Evolutionary conservation across 2,329 filamentous ascomycete genomes (phyloP).

Genomic region (Chaetomiaceae sp.): DNA sequence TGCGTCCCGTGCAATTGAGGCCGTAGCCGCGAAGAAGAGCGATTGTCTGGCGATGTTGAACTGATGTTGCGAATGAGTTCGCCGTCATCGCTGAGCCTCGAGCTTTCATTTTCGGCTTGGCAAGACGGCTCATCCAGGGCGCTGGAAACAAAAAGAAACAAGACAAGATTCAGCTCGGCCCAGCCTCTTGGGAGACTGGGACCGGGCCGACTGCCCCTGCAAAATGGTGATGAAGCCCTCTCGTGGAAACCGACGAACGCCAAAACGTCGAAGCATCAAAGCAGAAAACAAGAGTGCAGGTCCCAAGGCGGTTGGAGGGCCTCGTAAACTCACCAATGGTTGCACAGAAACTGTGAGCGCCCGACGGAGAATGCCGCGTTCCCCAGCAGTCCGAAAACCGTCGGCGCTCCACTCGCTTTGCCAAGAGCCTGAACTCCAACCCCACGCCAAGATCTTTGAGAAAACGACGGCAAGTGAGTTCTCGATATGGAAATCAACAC

Average conservation of each 20-base stretch:
- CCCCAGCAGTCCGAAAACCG: conserved; percentile 7
- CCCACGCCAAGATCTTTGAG: conserved; percentile 20
- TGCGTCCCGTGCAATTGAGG: too few relatives aligned
- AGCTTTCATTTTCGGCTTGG: too few relatives aligned
- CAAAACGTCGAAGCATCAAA: too few relatives aligned
- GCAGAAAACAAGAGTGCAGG: neutral
- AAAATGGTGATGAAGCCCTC: conserved; percentile 6
- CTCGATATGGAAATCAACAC: too few relatives aligned
- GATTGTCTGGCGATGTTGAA: too few relatives aligned
- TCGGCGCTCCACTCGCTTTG: conserved; percentile 2
- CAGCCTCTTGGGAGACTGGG: neutral
- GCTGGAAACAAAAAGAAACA: too few relatives aligned
- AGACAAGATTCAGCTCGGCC: neutral
- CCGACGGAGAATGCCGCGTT: conserved; percentile 6
- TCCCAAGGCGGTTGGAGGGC: neutral
- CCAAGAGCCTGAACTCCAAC: neutral
- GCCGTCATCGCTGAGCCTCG: too few relatives aligned
- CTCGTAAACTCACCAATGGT: neutral
- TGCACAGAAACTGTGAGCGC: neutral
- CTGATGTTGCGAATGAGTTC: too few relatives aligned
- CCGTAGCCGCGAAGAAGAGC: too few relatives aligned
- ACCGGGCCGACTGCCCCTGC: neutral
- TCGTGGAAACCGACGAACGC: neutral
- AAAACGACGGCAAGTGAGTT: too few relatives aligned
- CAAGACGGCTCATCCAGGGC: too few relatives aligned